phyloP scores from a whole-genome alignment of 768 basidiomycete genomes.

The Naganishia kalamii region DNA sequence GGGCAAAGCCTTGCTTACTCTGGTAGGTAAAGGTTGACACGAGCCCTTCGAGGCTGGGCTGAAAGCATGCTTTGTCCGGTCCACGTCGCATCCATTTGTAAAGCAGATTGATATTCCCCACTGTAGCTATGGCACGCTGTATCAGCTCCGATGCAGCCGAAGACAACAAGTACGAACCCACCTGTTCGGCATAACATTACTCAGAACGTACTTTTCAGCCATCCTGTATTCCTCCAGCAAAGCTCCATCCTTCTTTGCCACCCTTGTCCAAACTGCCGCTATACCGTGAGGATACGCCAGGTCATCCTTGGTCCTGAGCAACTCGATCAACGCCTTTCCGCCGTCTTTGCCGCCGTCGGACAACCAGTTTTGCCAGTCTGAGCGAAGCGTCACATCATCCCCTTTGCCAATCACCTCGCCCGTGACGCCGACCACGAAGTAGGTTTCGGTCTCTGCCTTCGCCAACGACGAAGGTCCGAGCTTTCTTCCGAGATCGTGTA shows the following conservation, averaged over 20 bases:
- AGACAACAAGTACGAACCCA: background rate
- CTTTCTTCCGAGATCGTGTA: background rate
- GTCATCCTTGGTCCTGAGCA: conserved; percentile 10
- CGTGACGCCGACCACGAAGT: background rate
- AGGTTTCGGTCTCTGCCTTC: background rate
- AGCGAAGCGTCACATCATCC: background rate
- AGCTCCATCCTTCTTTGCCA: background rate
- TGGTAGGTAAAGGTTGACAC: conserved; percentile 16
- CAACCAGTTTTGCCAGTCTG: conserved; percentile 3
- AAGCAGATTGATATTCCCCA: conserved; percentile 10
- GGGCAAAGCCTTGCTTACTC: background rate
- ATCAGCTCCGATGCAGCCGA: background rate
- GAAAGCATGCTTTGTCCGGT: background rate
- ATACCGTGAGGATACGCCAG: conserved; percentile 10
- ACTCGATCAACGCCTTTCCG: background rate
- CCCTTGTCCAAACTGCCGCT: background rate
- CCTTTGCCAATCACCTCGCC: conserved; percentile 13
- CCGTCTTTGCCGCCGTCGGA: background rate
- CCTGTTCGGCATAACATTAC: conserved; percentile 20
- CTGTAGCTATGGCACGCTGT: background rate
- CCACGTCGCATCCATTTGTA: conserved; percentile 20
- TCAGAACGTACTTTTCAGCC: conserved; percentile 15
- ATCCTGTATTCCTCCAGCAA: background rate
- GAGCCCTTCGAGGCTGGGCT: background rate
- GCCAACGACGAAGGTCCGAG: background rate